Conservation (phyloP, 495 filamentous ascomycete species). For the Staphylotrichum longicolle region DNA sequence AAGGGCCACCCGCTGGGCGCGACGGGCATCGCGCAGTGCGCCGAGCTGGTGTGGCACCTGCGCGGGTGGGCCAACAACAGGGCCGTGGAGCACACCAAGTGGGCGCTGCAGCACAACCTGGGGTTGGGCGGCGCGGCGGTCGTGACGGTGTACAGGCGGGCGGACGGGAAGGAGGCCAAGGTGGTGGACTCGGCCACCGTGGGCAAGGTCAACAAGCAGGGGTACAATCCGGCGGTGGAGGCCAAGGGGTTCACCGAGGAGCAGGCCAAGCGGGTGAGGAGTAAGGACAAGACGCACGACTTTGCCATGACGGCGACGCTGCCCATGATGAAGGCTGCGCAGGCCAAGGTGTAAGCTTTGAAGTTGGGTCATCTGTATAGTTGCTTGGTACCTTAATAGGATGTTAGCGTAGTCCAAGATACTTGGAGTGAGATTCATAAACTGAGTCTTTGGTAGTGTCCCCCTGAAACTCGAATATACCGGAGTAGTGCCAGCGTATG, state of each 20-base stretch:
- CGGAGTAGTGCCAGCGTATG: too few relatives aligned
- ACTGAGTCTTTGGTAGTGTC: too few relatives aligned
- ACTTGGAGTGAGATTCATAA: too few relatives aligned
- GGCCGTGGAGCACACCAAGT: conserved; percentile 61
- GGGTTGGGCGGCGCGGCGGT: conserved; percentile 91
- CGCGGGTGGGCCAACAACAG: conserved; percentile 96
- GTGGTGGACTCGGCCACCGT: conserved; percentile 58
- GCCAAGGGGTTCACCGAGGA: conserved; percentile 78
- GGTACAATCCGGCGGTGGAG: conserved; percentile 91
- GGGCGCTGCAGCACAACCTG: conserved; percentile 88
- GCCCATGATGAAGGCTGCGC: conserved; percentile 60
- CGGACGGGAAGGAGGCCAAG: conserved; percentile 65
- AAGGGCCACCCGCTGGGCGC: conserved; percentile 96
- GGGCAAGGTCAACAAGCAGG: conserved; percentile 61
- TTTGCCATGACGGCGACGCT: conserved; percentile 75
- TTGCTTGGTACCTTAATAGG: too few relatives aligned
- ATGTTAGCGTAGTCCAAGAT: too few relatives aligned
- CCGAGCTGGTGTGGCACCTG: conserved; percentile 94
- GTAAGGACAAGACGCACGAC: conserved; percentile 61
- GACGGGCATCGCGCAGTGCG: conserved; percentile 89
- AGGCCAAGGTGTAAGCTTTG: conserved; percentile 30
- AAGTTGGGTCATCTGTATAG: too few relatives aligned
- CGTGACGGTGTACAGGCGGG: conserved; percentile 85
- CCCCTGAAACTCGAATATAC: too few relatives aligned
- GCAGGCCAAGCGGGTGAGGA: conserved; percentile 70